Conservation (phyloP, 1,139 yeast species). For the Pichia sp. region DNA sequence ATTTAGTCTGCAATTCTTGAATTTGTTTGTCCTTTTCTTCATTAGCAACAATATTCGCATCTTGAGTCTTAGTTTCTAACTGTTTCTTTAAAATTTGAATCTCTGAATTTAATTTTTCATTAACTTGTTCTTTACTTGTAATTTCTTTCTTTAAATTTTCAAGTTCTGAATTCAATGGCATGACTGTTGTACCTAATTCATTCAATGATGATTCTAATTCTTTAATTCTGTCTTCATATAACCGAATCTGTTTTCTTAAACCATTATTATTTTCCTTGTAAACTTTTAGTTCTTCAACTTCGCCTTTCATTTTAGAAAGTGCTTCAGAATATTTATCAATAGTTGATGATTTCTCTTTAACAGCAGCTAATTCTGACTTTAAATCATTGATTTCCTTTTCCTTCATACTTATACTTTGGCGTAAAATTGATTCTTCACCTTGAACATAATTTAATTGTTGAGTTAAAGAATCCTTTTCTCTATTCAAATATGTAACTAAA, state of each 20-base stretch:
- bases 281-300: constrained; percentile 61
- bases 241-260: constrained; percentile 49
- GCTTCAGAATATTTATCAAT: constrained; percentile 39
- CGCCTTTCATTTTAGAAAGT: constrained; percentile 50
- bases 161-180: constrained; percentile 32
- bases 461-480: constrained; percentile 71
- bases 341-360: constrained; percentile 34
- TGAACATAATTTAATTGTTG: constrained; percentile 45
- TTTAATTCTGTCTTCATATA: constrained; percentile 29
- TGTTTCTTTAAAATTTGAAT: constrained; percentile 30
- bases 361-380: constrained; percentile 38
- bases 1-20: constrained; percentile 9
- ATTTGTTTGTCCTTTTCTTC: constrained; percentile 3
- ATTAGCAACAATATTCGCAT: background rate
- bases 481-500: constrained; percentile 57
- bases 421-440: constrained; percentile 45
- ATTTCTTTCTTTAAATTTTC: constrained; percentile 34
- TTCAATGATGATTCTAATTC: constrained; percentile 33
- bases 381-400: constrained; percentile 40
- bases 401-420: constrained; percentile 37
- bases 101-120: constrained; percentile 26
- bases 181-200: constrained; percentile 22
- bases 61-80: constrained; percentile 20
- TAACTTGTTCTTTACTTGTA: constrained; percentile 37
- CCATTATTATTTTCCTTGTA: constrained; percentile 69